Evolutionary conservation across 345 rosid species (phyloP), one percentile per base, ranked within the genome.

Genomic region (Gossypium sturtianum): DNA sequence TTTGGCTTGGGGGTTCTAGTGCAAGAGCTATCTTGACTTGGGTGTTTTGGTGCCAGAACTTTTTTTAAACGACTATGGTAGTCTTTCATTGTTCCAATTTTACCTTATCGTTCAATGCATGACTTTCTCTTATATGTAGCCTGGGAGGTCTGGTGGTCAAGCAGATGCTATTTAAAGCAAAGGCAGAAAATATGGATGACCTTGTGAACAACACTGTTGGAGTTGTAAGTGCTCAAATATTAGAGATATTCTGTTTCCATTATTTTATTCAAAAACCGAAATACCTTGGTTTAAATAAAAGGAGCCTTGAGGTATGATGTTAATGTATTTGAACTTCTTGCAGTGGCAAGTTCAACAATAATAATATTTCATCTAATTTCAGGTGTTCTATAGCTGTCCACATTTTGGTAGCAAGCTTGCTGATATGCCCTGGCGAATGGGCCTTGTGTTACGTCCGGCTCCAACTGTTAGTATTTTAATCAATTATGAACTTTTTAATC

Each of bases 351-450:
- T 75, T 66, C 74, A 63, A 66, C 69, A 54, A 71, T 69, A 4
- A 61, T 68, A 17, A 34, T 10, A 22, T 45, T 47, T 51, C 20
- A 67, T 44, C 17, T 82, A 68, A 43, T 83, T 78, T 79, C 87
- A 95, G 97, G 90, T 93, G 72, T 95, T 95, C 82, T 95, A 95
- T 79, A 95, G 98, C 84, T 95, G 97, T 80, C 99, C 98, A 61
- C 98, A 93, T 82, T 95, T 95, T 74, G 99, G 99, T 64, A 95
- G 99, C 87, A 93, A 89, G 80, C 86, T 95, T 71, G 99, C 99
- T 56, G 99, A 95, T 82, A 87, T 95, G 98, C 99, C 98, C 15
- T 93, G 96, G 97, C 89, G 96, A 74, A 93, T 93, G 97, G 98
- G 98, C 72, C 94, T 93, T 44, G 97, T 95, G 77, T 73, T 93